Evolutionary conservation across 1,284 basidiomycete genomes (phyloP).

Genomic region (Fomitopsis palustris): DNA sequence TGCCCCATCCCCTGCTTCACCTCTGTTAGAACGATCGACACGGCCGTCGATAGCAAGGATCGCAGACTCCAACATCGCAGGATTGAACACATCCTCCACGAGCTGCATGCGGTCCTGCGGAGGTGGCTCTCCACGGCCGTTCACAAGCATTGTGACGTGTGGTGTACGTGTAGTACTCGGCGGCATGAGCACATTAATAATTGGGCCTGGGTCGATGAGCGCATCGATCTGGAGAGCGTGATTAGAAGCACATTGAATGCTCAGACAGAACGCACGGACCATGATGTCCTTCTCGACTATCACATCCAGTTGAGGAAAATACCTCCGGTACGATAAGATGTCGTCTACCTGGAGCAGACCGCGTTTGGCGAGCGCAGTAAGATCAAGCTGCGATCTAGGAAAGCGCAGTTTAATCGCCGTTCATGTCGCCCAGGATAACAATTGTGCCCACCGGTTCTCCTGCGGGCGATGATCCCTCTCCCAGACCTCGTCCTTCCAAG

Average conservation of each 20-base stretch:
- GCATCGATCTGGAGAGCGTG: conserved; percentile 36
- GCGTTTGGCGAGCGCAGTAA: conserved; percentile 40
- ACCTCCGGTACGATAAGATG: conserved; percentile 46
- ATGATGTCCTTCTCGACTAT: conserved; percentile 52
- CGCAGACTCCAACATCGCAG: conserved; percentile 45
- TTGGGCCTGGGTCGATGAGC: conserved; percentile 38
- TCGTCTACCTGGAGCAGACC: conserved; percentile 47
- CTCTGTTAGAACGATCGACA: conserved; percentile 35
- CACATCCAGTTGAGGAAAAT: conserved; percentile 35
- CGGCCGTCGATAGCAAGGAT: conserved; percentile 49
- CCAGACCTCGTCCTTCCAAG: conserved; percentile 65
- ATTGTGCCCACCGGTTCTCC: conserved; percentile 14
- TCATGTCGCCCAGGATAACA: not conserved
- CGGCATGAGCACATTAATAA: conserved; percentile 40
- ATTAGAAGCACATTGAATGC: not conserved
- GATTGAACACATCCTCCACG: conserved; percentile 37
- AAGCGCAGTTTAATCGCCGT: not conserved
- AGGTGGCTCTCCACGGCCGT: conserved; percentile 22
- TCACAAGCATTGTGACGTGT: conserved; percentile 33
- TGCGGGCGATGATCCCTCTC: conserved; percentile 34
- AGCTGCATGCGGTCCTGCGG: conserved; percentile 23
- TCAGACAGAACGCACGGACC: conserved; percentile 23
- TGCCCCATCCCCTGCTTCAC: conserved; percentile 9
- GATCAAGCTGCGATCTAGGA: conserved; percentile 29
- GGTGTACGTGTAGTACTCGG: conserved; percentile 35